Evolutionary conservation across 2,329 filamentous ascomycete species (phyloP).

Genomic region (Verticillium longisporum): DNA sequence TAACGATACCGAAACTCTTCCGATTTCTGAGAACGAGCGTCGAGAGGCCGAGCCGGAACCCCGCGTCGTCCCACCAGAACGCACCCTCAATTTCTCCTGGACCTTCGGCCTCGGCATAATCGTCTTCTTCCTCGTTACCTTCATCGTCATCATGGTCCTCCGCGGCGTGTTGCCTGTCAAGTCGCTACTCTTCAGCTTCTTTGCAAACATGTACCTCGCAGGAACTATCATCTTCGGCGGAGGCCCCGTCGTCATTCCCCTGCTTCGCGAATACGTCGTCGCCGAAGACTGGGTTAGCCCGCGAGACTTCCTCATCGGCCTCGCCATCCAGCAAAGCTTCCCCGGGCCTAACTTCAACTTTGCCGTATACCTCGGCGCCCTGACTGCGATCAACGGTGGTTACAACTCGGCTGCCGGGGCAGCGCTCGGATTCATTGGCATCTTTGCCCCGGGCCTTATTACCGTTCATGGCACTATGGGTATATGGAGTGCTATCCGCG

Average conservation of each 20-base stretch:
- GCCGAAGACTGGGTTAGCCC: slow-evolving; percentile 62
- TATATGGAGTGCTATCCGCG: slow-evolving; percentile 45
- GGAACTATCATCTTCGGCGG: slow-evolving; percentile 63
- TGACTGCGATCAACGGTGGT: slow-evolving; percentile 35
- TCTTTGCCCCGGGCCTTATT: slow-evolving; percentile 44
- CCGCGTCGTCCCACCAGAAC: slow-evolving; percentile 24
- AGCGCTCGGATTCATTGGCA: slow-evolving; percentile 42
- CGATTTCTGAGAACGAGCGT: neutral
- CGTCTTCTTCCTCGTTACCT: slow-evolving; percentile 44
- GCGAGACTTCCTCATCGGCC: slow-evolving; percentile 65
- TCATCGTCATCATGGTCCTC: slow-evolving; percentile 48
- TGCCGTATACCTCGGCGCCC: slow-evolving; percentile 48
- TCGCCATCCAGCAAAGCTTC: slow-evolving; percentile 65
- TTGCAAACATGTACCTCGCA: slow-evolving; percentile 67
- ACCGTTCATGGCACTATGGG: slow-evolving; percentile 46
- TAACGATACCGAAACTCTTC: slow-evolving; percentile 1
- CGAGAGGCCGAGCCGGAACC: neutral
- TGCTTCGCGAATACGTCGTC: slow-evolving; percentile 57
- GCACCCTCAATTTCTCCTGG: slow-evolving; percentile 36
- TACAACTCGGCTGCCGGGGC: slow-evolving; percentile 37
- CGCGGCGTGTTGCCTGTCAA: slow-evolving; percentile 30
- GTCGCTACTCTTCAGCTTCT: slow-evolving; percentile 48
- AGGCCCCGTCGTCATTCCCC: slow-evolving; percentile 58
- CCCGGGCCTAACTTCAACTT: slow-evolving; percentile 41
- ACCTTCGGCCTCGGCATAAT: slow-evolving; percentile 34